These are phyloP conservation scores for Castanea crenata DNA, from an alignment of 306 rosid species.

Conservation along the genomic window DNA sequence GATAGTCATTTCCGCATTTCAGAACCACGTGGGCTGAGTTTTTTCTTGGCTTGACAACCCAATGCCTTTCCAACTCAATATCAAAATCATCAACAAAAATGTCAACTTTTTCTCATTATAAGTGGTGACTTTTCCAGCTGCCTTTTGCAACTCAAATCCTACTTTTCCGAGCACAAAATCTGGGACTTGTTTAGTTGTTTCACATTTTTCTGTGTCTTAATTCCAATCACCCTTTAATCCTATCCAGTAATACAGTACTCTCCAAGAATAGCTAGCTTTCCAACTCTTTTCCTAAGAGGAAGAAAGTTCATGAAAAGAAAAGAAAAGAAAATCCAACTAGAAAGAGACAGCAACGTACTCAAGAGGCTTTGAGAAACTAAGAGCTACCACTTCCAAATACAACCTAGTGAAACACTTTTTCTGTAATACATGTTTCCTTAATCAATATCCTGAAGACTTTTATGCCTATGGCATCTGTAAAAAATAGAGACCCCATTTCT, in stretches of 20 bases:
- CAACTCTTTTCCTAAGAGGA: not conserved
- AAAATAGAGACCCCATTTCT: too few species aligned
- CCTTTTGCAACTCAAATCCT: conserved; percentile 41
- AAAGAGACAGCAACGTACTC: not conserved
- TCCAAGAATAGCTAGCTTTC: not conserved
- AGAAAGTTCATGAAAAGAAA: conserved; percentile 11
- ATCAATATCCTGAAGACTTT: too few species aligned
- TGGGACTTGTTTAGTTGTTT: conserved; percentile 22
- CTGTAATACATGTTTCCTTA: too few species aligned
- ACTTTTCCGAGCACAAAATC: conserved; percentile 50
- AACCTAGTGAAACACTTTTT: too few species aligned
- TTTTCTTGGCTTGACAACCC: conserved; percentile 33
- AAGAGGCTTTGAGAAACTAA: too few species aligned
- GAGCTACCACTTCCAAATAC: not conserved
- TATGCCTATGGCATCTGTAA: too few species aligned
- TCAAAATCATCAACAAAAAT: conserved; percentile 41
- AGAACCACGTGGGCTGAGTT: conserved; percentile 33
- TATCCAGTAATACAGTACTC: conserved; percentile 40
- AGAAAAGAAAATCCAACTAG: conserved; percentile 19
- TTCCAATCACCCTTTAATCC: conserved; percentile 34
- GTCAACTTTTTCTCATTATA: conserved; percentile 46
- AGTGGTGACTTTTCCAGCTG: conserved; percentile 41
- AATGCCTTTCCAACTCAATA: conserved; percentile 46
- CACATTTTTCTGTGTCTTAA: conserved; percentile 15
- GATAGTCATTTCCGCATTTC: conserved; percentile 34